A percentile compares a stretch with the other conserved stretches of the same genome.
phyloP scores from a whole-genome alignment of 73 alveolate species.

The Symbiodinium natans region DNA sequence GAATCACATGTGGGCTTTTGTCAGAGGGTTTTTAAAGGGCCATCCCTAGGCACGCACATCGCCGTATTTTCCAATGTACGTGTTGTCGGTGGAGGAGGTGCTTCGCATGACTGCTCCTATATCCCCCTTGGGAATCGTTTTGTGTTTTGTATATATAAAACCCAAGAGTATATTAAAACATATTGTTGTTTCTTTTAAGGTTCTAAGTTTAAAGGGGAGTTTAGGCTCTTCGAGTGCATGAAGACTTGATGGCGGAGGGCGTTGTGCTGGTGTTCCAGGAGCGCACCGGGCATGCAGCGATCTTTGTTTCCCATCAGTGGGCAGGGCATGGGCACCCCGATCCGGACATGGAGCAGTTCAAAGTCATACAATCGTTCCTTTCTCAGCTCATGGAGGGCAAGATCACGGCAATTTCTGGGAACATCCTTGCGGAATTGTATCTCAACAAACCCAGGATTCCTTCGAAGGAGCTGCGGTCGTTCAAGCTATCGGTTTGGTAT shows the following conservation, averaged over 20 bases:
- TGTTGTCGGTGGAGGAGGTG: neutral
- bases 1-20: neutral
- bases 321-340: neutral
- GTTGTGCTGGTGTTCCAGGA: neutral
- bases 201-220: no score
- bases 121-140: no score
- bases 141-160: no score
- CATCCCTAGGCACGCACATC: neutral
- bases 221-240: neutral
- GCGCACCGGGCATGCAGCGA: neutral
- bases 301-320: conserved; percentile 1
- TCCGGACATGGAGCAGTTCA: neutral
- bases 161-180: no score
- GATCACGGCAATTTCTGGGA: neutral
- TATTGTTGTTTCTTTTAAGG: no score
- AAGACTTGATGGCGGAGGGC: neutral
- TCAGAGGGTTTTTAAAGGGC: neutral
- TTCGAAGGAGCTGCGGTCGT: neutral
- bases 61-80: neutral
- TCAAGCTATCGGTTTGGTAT: neutral
- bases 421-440: neutral
- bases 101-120: neutral
- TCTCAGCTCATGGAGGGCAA: neutral
- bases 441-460: neutral
- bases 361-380: neutral